These are phyloP conservation scores for Rhizophora apiculata DNA, from an alignment of 345 rosid species.

Conservation along the genomic window DNA sequence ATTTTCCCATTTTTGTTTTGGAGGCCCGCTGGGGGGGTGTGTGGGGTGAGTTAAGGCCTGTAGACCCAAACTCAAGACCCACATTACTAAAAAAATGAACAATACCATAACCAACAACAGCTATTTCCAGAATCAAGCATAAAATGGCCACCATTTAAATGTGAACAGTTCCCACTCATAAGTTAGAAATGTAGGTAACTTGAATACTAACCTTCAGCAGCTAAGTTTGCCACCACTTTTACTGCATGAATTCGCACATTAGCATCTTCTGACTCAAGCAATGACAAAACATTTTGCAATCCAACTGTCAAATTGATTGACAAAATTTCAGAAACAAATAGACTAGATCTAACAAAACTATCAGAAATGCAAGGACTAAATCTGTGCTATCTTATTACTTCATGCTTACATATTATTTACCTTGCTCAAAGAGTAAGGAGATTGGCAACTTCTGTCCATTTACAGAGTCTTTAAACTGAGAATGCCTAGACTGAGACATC, in stretches of 20 bases:
- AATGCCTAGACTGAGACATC: constrained; percentile 16
- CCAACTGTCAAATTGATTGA: constrained; percentile 24
- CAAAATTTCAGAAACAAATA: not conserved
- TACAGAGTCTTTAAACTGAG: constrained; percentile 15
- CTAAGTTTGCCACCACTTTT: constrained; percentile 35
- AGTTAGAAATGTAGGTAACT: not conserved
- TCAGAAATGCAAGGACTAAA: constrained; percentile 7
- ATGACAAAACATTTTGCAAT: constrained; percentile 28
- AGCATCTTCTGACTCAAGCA: constrained; percentile 33
- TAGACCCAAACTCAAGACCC: no score
- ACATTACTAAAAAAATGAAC: no score
- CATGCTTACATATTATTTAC: constrained; percentile 10
- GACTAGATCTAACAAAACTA: constrained; percentile 2
- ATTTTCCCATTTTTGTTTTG: no score
- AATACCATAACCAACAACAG: no score
- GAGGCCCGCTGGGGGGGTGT: no score
- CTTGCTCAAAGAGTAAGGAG: constrained; percentile 31
- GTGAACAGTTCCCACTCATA: not conserved
- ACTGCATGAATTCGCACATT: constrained; percentile 31
- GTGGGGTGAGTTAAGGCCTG: no score
- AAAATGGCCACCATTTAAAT: not conserved
- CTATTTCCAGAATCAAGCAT: no score
- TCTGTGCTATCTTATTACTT: not conserved
- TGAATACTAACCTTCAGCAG: constrained; percentile 30
- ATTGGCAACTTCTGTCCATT: constrained; percentile 24